These are phyloP conservation scores for Fusarium vanettenii DNA, from an alignment of 2,329 filamentous ascomycete genomes.

Conservation along the genomic window DNA sequence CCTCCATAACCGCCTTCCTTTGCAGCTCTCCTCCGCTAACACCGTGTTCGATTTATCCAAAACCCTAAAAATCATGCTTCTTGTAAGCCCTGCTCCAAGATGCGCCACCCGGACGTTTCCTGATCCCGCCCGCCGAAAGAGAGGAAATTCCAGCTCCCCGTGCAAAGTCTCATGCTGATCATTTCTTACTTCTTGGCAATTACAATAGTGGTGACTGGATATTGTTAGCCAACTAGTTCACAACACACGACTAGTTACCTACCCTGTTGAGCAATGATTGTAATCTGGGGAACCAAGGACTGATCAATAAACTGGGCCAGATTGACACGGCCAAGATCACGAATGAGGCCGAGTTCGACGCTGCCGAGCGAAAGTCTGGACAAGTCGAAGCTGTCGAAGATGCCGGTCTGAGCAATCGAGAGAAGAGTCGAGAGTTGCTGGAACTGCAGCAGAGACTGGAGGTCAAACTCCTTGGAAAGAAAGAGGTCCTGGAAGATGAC, in stretches of 20 bases:
- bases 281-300: constrained; percentile 43
- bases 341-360: constrained; percentile 47
- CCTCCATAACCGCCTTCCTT: no score
- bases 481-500: constrained; percentile 56
- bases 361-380: constrained; percentile 39
- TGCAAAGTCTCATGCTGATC: neutral
- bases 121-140: neutral
- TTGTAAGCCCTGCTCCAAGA: neutral
- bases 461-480: constrained; percentile 53
- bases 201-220: constrained; percentile 18
- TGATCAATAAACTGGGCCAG: constrained; percentile 46
- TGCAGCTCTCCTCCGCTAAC: neutral
- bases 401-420: constrained; percentile 45
- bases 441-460: constrained; percentile 54
- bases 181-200: constrained; percentile 9
- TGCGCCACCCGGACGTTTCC: neutral
- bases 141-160: constrained; percentile 31
- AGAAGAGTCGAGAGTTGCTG: constrained; percentile 56
- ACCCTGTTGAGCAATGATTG: constrained; percentile 42
- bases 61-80: neutral
- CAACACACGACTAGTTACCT: neutral
- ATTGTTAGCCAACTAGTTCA: neutral
- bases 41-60: neutral
- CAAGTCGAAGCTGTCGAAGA: constrained; percentile 47
- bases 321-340: constrained; percentile 42